A percentile compares a stretch with the other conserved stretches of the same genome.
phyloP scores from a whole-genome alignment of 1,139 yeast species.

The Saccharomyces pastorianus region DNA sequence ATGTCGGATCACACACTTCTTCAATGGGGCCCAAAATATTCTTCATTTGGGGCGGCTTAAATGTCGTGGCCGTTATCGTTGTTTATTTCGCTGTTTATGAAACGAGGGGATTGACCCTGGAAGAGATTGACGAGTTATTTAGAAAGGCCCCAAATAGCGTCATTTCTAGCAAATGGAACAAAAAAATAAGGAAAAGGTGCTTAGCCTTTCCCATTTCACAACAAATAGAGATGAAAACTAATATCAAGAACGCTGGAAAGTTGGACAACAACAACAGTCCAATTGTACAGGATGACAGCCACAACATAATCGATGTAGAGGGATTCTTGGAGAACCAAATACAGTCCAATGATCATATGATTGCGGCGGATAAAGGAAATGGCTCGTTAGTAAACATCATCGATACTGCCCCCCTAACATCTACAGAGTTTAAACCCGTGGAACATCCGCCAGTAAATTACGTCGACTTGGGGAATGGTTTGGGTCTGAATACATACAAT shows the following conservation, averaged over 20 bases:
- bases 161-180: constrained; percentile 25
- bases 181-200: constrained; percentile 12
- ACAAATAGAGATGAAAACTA: background rate
- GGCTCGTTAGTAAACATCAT: background rate
- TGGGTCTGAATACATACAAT: constrained; percentile 20
- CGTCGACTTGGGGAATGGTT: constrained; percentile 25
- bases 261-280: background rate
- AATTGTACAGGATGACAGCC: background rate
- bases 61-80: constrained; percentile 48
- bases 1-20: constrained; percentile 55
- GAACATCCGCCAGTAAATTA: constrained; percentile 7
- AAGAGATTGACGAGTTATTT: constrained; percentile 63
- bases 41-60: constrained; percentile 66
- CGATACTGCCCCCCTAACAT: background rate
- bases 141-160: constrained; percentile 34
- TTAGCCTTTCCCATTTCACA: background rate
- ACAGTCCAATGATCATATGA: background rate
- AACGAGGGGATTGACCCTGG: constrained; percentile 63
- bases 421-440: background rate
- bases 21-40: constrained; percentile 60
- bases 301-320: background rate
- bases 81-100: constrained; percentile 58
- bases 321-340: background rate
- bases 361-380: background rate
- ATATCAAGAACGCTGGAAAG: background rate